Percentiles rank a stretch among this genome's conserved stretches.
Evolutionary conservation across 768 basidiomycete genomes (phyloP).

Genomic region (Leccinum fibrillosum): DNA sequence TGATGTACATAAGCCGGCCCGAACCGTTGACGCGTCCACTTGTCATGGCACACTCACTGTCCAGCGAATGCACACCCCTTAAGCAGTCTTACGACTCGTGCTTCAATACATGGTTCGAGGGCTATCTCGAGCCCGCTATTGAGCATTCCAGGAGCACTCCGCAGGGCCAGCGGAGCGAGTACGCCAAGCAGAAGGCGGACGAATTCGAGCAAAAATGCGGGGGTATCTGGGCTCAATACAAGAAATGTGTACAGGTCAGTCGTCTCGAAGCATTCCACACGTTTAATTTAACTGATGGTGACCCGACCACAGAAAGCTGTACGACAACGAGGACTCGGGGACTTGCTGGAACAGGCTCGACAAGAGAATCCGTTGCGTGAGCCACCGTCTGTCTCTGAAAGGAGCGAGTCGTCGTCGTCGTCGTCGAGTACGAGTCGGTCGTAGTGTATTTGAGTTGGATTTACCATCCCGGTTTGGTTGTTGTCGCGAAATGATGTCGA

Average conservation of each 20-base stretch:
- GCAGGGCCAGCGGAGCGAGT: constrained; percentile 48
- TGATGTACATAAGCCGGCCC: constrained; percentile 17
- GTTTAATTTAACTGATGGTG: neutral
- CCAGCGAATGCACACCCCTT: constrained; percentile 81
- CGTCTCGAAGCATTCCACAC: neutral
- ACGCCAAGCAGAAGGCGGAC: constrained; percentile 76
- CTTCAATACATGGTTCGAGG: constrained; percentile 98
- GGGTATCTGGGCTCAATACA: constrained; percentile 76
- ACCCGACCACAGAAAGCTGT: constrained; percentile 60
- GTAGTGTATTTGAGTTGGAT: neutral
- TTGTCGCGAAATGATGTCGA: constrained; percentile 18
- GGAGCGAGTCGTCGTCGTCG: constrained; percentile 2
- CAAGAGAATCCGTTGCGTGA: constrained; percentile 75
- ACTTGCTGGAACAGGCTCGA: constrained; percentile 74
- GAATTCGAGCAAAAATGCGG: constrained; percentile 89
- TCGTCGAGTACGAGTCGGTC: constrained; percentile 9
- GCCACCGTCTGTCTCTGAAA: constrained; percentile 37
- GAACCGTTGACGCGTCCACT: neutral
- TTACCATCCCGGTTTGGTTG: neutral
- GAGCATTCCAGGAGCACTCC: constrained; percentile 37
- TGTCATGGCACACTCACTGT: constrained; percentile 75
- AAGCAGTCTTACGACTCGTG: constrained; percentile 90
- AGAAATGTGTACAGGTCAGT: constrained; percentile 78
- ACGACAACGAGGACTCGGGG: constrained; percentile 72
- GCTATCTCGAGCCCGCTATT: constrained; percentile 84